phyloP scores from a whole-genome alignment of 2,329 filamentous ascomycete species.

The Periconia sp. region DNA sequence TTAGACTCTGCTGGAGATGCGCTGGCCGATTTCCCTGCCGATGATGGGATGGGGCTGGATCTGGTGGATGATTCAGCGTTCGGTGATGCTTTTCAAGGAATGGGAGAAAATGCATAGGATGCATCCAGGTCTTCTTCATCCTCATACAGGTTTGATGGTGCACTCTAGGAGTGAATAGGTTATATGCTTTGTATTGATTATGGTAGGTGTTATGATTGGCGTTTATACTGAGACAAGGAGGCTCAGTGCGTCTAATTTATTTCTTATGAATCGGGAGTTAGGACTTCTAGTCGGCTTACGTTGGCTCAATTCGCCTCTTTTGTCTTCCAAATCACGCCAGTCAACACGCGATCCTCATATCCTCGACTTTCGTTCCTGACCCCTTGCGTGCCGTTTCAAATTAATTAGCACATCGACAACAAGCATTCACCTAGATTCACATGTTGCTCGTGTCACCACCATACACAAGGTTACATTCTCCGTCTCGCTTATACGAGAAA shows the following conservation, averaged over 20 bases:
- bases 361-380: background rate
- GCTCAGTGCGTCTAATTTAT: background rate
- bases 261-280: background rate
- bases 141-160: background rate
- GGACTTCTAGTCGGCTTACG: background rate
- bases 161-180: background rate
- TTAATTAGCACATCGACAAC: conserved; percentile 3
- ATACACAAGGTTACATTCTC: conserved; percentile 2
- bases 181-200: background rate
- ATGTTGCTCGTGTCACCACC: background rate
- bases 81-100: conserved; percentile 44
- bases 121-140: background rate
- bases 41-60: conserved; percentile 41
- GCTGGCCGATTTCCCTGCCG: conserved; percentile 40
- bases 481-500: background rate
- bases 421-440: background rate
- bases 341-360: no score
- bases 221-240: background rate
- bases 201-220: background rate
- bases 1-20: conserved; percentile 44
- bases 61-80: conserved; percentile 44
- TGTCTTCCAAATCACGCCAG: background rate
- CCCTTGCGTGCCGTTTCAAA: conserved; percentile 13
- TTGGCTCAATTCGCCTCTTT: background rate
- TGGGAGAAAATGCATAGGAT: conserved; percentile 27